These are phyloP conservation scores for Tardiomyces depauwii DNA, from an alignment of 1,139 yeast species.

Conservation along the genomic window DNA sequence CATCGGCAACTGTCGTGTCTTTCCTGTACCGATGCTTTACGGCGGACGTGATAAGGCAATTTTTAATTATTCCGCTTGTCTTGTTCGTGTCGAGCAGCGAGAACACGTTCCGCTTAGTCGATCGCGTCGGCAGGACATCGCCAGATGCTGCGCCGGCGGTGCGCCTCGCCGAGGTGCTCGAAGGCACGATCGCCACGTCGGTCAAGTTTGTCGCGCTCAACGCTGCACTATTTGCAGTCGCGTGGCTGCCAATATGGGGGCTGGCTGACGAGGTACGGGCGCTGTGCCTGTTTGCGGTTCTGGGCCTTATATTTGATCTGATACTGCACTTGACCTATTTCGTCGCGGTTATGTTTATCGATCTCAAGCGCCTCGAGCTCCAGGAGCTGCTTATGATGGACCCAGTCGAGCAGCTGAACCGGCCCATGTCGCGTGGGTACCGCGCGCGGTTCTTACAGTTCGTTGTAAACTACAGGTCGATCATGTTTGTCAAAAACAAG, in stretches of 20 bases:
- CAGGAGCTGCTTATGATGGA: constrained; percentile 32
- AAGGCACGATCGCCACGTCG: constrained; percentile 27
- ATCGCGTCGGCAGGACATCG: constrained; percentile 31
- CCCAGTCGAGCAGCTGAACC: neutral
- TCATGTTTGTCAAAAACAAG: neutral
- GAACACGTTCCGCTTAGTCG: constrained; percentile 34
- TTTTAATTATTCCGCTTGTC: constrained; percentile 29
- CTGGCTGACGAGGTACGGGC: constrained; percentile 26
- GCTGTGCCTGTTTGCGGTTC: constrained; percentile 28
- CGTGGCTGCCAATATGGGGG: constrained; percentile 6
- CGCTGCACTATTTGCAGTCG: constrained; percentile 16
- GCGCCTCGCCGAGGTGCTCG: constrained; percentile 27
- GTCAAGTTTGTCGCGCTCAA: constrained; percentile 22
- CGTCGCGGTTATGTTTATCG: constrained; percentile 54
- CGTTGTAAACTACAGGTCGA: neutral
- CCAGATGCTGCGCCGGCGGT: constrained; percentile 31
- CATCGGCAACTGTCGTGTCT: constrained; percentile 43
- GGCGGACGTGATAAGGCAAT: constrained; percentile 12
- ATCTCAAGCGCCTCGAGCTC: constrained; percentile 51
- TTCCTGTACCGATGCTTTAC: constrained; percentile 22
- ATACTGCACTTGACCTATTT: constrained; percentile 51
- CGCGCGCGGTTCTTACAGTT: neutral
- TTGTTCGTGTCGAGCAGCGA: constrained; percentile 34
- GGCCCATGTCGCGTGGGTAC: neutral
- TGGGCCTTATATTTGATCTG: constrained; percentile 44